Conservation (phyloP, 148 eudicot genomes). For the Persicaria maculosa region DNA sequence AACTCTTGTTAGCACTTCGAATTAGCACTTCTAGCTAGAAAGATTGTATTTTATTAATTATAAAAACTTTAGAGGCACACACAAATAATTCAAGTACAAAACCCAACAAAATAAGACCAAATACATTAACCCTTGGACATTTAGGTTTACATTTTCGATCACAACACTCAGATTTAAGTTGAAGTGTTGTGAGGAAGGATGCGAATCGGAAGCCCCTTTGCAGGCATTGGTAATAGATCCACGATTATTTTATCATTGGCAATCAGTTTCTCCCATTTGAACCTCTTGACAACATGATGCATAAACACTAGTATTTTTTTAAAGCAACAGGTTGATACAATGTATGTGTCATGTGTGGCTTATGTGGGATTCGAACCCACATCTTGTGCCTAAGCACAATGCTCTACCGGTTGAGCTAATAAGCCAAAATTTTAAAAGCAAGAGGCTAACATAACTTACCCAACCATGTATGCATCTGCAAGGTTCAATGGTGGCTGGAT, state of each 20-base stretch:
- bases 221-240: conserved; percentile 5
- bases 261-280: conserved; percentile 13
- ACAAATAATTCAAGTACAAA: not conserved
- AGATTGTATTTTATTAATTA: too few relatives aligned
- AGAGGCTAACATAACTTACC: too few relatives aligned
- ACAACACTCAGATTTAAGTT: not conserved
- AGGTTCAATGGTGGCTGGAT: too few relatives aligned
- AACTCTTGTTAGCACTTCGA: too few relatives aligned
- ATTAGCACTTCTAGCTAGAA: too few relatives aligned
- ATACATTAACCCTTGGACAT: not conserved
- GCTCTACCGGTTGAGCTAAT: too few relatives aligned
- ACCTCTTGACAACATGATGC: conserved; percentile 10
- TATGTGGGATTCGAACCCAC: too few relatives aligned
- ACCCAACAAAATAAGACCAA: not conserved
- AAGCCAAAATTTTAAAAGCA: too few relatives aligned
- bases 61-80: not conserved
- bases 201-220: conserved; percentile 13
- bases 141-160: not conserved
- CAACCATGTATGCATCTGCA: too few relatives aligned
- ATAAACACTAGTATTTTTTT: not conserved
- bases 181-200: not conserved
- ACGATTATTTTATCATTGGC: not conserved
- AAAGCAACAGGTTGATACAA: too few relatives aligned
- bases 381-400: too few relatives aligned
- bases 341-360: too few relatives aligned